phyloP scores from a whole-genome alignment of 2,329 filamentous ascomycete species.

The Aspergillus candidus region DNA sequence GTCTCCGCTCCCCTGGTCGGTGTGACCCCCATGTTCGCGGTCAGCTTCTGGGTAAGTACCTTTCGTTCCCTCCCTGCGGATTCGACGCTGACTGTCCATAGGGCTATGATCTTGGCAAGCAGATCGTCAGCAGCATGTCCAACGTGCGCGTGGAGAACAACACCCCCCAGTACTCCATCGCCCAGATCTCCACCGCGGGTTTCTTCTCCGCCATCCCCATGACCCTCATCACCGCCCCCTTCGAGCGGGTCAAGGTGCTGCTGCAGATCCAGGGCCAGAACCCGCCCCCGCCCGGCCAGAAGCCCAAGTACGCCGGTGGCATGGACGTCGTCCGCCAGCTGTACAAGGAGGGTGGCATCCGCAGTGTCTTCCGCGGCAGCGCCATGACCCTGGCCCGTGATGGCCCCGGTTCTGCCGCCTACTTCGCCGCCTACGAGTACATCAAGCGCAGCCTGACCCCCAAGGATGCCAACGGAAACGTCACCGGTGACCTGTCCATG shows the following conservation, averaged over 20 bases:
- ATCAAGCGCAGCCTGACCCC: slow-evolving; percentile 85
- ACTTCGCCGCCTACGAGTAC: slow-evolving; percentile 96
- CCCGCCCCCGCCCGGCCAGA: slow-evolving; percentile 75
- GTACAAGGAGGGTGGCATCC: slow-evolving; percentile 82
- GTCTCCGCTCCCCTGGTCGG: slow-evolving; percentile 91
- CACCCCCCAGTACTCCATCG: slow-evolving; percentile 65
- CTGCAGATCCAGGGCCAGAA: slow-evolving; percentile 96
- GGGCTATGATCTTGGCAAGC: slow-evolving; percentile 95
- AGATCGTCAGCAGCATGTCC: slow-evolving; percentile 66
- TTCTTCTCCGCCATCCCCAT: slow-evolving; percentile 98
- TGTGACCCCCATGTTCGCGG: slow-evolving; percentile 91
- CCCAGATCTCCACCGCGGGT: slow-evolving; percentile 82
- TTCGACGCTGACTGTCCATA: slow-evolving; percentile 45
- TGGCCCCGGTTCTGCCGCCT: slow-evolving; percentile 85
- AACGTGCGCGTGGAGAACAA: slow-evolving; percentile 57
- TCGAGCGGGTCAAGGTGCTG: slow-evolving; percentile 97
- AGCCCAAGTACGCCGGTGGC: slow-evolving; percentile 83
- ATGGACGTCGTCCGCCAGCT: slow-evolving; percentile 88
- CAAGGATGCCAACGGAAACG: slow-evolving; percentile 66
- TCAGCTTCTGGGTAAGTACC: slow-evolving; percentile 58
- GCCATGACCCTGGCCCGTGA: slow-evolving; percentile 89
- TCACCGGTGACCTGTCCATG: slow-evolving; percentile 71
- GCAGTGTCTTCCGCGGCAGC: slow-evolving; percentile 86
- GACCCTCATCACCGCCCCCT: slow-evolving; percentile 97
- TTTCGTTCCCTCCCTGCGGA: background rate